Evolutionary conservation across 768 basidiomycete species (phyloP), one percentile per base, ranked within the genome.

Genomic region (Suillus cothurnatus): DNA sequence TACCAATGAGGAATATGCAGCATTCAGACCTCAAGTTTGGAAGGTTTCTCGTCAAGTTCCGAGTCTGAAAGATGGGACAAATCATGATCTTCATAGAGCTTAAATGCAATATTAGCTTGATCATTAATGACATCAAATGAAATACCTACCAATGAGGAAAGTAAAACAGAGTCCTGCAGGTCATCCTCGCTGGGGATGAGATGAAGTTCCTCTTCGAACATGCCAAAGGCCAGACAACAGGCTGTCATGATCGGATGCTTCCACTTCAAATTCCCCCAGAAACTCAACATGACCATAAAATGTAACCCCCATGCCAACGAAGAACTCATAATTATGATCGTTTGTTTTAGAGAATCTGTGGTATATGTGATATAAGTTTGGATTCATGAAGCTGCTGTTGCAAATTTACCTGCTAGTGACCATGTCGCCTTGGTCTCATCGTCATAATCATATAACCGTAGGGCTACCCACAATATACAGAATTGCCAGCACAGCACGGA

Each of bases 341-440:
- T 4, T 12, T 12, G 2, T n/a, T 12, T n/a, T 12, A 23, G 11
- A 47, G 15, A 6, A 14, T 23, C 47, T 23, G 15, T 23, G 23
- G 23, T 49, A 23, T 49, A 14, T 2, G n/a, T n/a, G n/a, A 5
- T 2, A 12, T 47, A n/a, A 12, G 11, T 47, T 12, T 11, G n/a
- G 2, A 5, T 26, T 49, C 14, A 23, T 49, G 47, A 7, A 49
- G 8, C 3, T 15, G n/a, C 23, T 49, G 11, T 4, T 45, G 43
- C 21, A 5, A n/a, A 21, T n/a, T 45, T 47, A 49, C 23, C 23
- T 49, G n/a, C 6, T 12, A n/a, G 12, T 23, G n/a, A 9, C n/a
- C n/a, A n/a, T 7, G 12, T 47, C 45, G 3, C 6, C 45, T 2
- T 0, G 21, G 9, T n/a, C n/a, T 6, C 5, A 14, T 0, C 1